Evolutionary conservation across 352 stramenopile genomes (phyloP), one percentile per base, ranked within the genome.

Genomic region (Globisporangium paddicum): DNA sequence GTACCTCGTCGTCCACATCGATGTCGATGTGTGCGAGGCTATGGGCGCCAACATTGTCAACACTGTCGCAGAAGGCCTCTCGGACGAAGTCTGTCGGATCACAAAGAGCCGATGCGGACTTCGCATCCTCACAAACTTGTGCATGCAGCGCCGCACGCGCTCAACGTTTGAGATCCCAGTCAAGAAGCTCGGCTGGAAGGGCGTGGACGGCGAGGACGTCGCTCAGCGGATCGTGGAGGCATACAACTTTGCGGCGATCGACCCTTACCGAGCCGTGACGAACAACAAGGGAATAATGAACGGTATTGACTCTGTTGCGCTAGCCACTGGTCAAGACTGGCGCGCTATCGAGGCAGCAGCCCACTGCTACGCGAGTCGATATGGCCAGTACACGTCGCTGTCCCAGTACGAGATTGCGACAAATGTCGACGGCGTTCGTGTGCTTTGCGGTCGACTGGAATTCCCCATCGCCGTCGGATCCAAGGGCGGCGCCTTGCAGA

Each of bases 271-370:
- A 32, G 86, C 86, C 5, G 83, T 93, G 58, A 95, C 86, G 34
- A 86, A 96, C 69, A 96, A 96, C 76, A 96, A 96, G 72, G 86
- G 86, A 35, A 90, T 96, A 55, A 93, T 96, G 80, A 96, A 96
- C 59, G 86, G 84, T 40, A 73, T 96, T 16, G 85, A 93, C 60
- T 77, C 86, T 14, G 84, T 90, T 18, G 84, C 84, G 38, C 59
- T 96, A 6, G 86, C 86, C 4, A 93, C 83, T 1, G 86, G 86
- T 18, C 86, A 96, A 60, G 86, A 96, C 68, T 96, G 75, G 79
- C 80, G 86, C 5, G 86, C 86, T 8, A 89, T 96, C 55, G 86
- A 96, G 57, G 73, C 86, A 6, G 82, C 78, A 10, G 84, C 84
- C 2, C 86, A 96, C 70, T 93, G 81, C 57, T 95, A 89, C 44